A percentile compares a stretch with the other conserved stretches of the same genome.
These are phyloP conservation scores for Sporothrix luriei DNA, from an alignment of 2,329 filamentous ascomycete species.

Conservation along the genomic window DNA sequence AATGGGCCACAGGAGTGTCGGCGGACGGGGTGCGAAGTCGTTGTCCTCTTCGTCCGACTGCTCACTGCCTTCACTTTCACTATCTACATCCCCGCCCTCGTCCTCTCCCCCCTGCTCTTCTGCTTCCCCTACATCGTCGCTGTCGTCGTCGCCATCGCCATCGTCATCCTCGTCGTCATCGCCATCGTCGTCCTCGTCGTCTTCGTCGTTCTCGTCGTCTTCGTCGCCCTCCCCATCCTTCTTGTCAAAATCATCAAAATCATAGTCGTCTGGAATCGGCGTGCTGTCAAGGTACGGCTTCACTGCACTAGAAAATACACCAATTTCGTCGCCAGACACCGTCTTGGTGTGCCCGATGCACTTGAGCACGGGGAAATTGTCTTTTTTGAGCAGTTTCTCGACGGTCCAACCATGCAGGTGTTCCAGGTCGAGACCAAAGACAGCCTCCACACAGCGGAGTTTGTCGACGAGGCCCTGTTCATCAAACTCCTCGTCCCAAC, in stretches of 20 bases:
- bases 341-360: conserved; percentile 4
- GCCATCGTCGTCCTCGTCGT: neutral
- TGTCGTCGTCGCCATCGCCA: neutral
- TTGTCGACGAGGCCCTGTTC: neutral
- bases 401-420: neutral
- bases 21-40: neutral
- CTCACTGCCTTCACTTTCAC: neutral
- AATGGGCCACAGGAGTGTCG: conserved; percentile 43
- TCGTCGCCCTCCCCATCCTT: neutral
- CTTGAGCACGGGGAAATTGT: neutral
- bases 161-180: neutral
- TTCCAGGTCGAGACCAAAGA: conserved; percentile 7
- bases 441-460: neutral
- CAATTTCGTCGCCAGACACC: neutral
- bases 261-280: conserved; percentile 8
- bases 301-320: conserved; percentile 13
- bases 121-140: neutral
- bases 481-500: neutral
- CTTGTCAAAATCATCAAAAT: neutral
- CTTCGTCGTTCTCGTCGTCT: neutral
- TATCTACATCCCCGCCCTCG: neutral
- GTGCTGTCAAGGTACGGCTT: conserved; percentile 31
- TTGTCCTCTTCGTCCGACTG: neutral
- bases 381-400: neutral
- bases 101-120: neutral